Evolutionary conservation across 495 filamentous ascomycete species (phyloP).

Genomic region (Penicillium argentinense): DNA sequence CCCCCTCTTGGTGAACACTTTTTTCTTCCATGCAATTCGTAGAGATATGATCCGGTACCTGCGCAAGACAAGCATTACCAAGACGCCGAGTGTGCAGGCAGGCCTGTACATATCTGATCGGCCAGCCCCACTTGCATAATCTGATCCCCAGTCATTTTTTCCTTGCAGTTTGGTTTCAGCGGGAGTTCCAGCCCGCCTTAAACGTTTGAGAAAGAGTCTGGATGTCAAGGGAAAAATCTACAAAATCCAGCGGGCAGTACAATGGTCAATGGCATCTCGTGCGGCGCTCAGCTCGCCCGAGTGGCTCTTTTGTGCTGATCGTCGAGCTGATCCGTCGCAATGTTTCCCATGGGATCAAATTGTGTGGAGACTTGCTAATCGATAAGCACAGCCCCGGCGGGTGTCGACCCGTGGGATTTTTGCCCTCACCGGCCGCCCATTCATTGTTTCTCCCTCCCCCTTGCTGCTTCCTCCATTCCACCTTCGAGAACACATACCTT

Average conservation of each 20-base stretch:
- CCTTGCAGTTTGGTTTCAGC: too few relatives aligned
- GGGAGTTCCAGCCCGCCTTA: too few relatives aligned
- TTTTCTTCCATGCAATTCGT: neutral
- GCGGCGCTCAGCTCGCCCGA: neutral
- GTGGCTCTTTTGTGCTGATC: too few relatives aligned
- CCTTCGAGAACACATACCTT: neutral
- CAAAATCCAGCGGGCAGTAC: too few relatives aligned
- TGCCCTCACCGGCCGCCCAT: too few relatives aligned
- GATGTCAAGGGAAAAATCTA: too few relatives aligned
- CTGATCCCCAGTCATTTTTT: neutral
- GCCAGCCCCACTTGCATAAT: conserved; percentile 2
- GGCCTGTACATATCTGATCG: neutral
- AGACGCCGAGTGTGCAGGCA: neutral
- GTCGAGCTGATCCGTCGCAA: too few relatives aligned
- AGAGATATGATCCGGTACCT: neutral
- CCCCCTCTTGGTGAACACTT: neutral
- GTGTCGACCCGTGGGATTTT: too few relatives aligned
- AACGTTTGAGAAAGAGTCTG: too few relatives aligned
- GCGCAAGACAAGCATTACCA: conserved; percentile 1
- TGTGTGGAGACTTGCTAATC: conserved; percentile 1
- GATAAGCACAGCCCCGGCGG: conserved; percentile 15
- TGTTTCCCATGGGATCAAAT: too few relatives aligned
- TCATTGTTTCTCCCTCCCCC: neutral
- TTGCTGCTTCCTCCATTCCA: conserved; percentile 5
- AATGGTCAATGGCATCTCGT: neutral